Conservation (phyloP, 805 yeast species). For the Pichia occidentalis region DNA sequence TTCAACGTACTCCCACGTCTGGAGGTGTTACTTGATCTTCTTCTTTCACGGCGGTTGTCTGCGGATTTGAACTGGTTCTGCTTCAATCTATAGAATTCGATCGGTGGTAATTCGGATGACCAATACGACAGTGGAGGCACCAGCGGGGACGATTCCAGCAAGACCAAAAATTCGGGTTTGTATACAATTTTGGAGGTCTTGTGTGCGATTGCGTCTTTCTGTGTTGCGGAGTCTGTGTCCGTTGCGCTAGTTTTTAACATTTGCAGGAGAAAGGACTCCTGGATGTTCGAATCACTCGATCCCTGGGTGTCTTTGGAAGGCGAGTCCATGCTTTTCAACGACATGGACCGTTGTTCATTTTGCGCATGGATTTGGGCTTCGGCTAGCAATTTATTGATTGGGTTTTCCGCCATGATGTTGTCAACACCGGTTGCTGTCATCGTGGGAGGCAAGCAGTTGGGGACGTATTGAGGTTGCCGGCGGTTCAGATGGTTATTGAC, state of each 20-base stretch:
- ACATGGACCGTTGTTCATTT: constrained; percentile 3
- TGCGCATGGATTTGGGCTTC: constrained; percentile 3
- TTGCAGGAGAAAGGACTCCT: constrained; percentile 4
- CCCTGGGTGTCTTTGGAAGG: too few relatives aligned
- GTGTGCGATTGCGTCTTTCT: neutral
- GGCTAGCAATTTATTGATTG: constrained; percentile 1
- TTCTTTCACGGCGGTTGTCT: constrained; percentile 15
- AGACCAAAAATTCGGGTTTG: constrained; percentile 3
- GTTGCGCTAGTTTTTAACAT: constrained; percentile 1
- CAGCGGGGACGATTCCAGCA: constrained; percentile 12
- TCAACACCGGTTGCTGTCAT: too few relatives aligned
- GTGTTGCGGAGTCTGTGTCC: neutral
- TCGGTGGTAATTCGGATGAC: constrained; percentile 35
- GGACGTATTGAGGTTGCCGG: too few relatives aligned
- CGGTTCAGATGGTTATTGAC: too few relatives aligned
- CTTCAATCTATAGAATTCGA: constrained; percentile 43
- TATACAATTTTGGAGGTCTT: neutral
- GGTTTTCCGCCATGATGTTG: neutral
- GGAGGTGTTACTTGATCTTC: constrained; percentile 14
- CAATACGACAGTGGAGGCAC: constrained; percentile 19
- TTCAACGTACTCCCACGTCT: constrained; percentile 5
- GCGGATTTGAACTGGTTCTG: neutral
- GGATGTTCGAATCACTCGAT: too few relatives aligned
- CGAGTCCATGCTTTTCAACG: neutral
- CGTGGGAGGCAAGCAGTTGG: too few relatives aligned